Evolutionary conservation across 129 eudicot species (phyloP).

Genomic region (Cynara cardunculus): DNA sequence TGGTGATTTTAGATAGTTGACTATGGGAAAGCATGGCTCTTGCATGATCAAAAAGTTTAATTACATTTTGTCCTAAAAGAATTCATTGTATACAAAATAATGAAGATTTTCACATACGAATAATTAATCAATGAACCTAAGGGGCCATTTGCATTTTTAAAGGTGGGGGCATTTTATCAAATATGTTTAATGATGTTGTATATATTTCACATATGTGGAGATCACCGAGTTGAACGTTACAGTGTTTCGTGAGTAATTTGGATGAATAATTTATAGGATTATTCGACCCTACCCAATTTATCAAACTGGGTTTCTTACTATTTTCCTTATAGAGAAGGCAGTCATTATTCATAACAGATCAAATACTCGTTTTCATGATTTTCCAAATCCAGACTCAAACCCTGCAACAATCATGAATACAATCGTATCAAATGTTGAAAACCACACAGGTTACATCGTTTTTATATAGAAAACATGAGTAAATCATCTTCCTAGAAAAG

Average conservation of each 20-base stretch:
- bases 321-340: constrained; percentile 39
- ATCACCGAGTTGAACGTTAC: constrained; percentile 56
- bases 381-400: not conserved
- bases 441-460: no score
- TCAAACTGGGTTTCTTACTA: constrained; percentile 40
- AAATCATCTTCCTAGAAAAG: not conserved
- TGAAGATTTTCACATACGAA: not conserved
- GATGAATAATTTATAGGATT: constrained; percentile 41
- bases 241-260: constrained; percentile 38
- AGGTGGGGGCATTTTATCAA: constrained; percentile 39
- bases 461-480: not conserved
- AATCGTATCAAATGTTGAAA: not conserved
- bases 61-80: not conserved
- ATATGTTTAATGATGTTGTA: constrained; percentile 33
- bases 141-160: not conserved
- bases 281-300: constrained; percentile 45
- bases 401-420: not conserved
- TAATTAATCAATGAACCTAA: not conserved
- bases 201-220: constrained; percentile 41
- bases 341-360: constrained; percentile 24
- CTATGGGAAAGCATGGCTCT: not conserved
- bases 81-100: not conserved
- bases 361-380: constrained; percentile 26
- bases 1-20: not conserved
- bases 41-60: not conserved